Conservation (phyloP, 495 filamentous ascomycete genomes). For the Penicillium canariense region DNA sequence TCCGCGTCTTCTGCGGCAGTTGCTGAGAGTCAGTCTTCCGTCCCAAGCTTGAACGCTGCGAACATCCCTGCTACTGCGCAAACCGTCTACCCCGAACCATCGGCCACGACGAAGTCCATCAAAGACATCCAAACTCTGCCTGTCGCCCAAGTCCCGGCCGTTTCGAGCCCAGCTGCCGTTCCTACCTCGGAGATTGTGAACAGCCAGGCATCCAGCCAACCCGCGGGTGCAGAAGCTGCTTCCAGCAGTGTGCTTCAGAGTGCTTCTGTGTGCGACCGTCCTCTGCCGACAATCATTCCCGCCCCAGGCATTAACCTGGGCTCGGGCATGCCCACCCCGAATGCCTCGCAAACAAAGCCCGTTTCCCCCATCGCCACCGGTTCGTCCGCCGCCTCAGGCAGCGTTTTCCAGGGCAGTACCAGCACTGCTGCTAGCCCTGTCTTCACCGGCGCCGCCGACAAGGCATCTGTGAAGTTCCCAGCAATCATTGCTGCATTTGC, state of each 20-base stretch:
- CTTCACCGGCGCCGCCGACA: conserved; percentile 32
- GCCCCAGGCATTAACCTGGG: conserved; percentile 4
- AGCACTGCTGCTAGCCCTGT: conserved; percentile 20
- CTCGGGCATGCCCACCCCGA: conserved; percentile 1
- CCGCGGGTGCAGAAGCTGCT: conserved; percentile 1
- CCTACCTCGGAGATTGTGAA: neutral
- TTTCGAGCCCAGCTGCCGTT: neutral
- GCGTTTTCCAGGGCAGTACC: conserved; percentile 9
- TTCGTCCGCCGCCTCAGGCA: conserved; percentile 4
- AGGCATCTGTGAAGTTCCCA: conserved; percentile 21
- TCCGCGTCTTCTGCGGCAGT: neutral
- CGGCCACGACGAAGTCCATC: neutral
- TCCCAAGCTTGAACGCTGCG: conserved; percentile 1
- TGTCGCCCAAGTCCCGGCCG: too few relatives aligned
- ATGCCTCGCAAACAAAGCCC: conserved; percentile 9
- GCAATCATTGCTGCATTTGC: conserved; percentile 17
- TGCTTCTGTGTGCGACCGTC: neutral
- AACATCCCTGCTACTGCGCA: neutral
- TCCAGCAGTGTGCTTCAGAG: neutral
- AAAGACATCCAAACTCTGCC: neutral
- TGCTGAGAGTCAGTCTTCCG: neutral
- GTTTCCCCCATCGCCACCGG: conserved; percentile 15
- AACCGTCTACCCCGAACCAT: neutral
- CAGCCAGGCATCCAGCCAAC: neutral
- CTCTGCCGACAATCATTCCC: conserved; percentile 12